Conservation (phyloP, 2,329 filamentous ascomycete genomes). For the Neonectria ditissima region DNA sequence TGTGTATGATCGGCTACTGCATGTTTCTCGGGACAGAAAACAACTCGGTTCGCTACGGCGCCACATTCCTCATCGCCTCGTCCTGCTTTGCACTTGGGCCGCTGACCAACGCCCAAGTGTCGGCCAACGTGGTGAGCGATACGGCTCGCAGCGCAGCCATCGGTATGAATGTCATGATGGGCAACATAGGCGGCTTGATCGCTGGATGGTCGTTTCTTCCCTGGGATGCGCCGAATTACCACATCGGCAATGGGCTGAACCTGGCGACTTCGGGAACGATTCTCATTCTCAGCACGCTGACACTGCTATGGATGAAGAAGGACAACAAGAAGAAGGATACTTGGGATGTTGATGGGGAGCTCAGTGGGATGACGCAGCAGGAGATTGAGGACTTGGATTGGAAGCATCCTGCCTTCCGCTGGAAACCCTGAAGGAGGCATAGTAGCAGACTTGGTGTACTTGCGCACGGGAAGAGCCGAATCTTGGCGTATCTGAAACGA, state of each 20-base stretch:
- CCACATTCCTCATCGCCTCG: constrained; percentile 75
- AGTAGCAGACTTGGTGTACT: no score
- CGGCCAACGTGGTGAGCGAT: constrained; percentile 78
- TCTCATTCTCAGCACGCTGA: constrained; percentile 59
- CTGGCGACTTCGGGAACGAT: constrained; percentile 67
- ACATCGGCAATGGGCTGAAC: constrained; percentile 78
- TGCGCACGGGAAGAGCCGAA: background rate
- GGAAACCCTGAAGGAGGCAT: constrained; percentile 51
- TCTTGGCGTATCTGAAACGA: no score
- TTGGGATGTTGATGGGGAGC: constrained; percentile 53
- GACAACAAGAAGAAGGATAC: constrained; percentile 64
- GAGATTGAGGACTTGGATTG: constrained; percentile 73
- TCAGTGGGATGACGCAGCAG: constrained; percentile 64
- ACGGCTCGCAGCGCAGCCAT: constrained; percentile 76
- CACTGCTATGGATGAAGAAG: constrained; percentile 70
- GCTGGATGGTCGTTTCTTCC: constrained; percentile 73
- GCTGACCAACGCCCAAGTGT: constrained; percentile 74
- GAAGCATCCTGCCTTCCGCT: constrained; percentile 74
- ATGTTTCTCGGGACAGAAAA: constrained; percentile 73
- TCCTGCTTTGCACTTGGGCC: constrained; percentile 74
- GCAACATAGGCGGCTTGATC: constrained; percentile 75
- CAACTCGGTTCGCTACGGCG: constrained; percentile 71
- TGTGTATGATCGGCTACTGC: constrained; percentile 77
- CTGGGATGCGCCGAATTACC: constrained; percentile 72
- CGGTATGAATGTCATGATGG: constrained; percentile 75